These are phyloP conservation scores for Kluyveromyces sp. DNA, from an alignment of 1,139 yeast genomes.

Conservation along the genomic window DNA sequence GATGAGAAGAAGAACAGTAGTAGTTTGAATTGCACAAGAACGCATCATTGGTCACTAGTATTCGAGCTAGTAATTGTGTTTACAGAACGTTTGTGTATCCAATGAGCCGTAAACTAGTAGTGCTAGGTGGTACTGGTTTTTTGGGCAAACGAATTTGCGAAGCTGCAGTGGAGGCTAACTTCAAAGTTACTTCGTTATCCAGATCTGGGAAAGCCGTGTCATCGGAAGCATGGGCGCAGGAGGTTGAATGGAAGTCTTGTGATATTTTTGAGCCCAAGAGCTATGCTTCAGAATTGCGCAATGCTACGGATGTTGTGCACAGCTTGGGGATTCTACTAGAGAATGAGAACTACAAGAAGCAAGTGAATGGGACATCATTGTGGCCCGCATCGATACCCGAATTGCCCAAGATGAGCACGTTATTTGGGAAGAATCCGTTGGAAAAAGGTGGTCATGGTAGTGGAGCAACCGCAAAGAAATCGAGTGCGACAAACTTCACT, in stretches of 20 bases:
- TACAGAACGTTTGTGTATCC: no score
- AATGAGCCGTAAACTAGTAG: conserved; percentile 31
- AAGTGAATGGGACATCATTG: conserved; percentile 13
- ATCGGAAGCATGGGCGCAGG: conserved; percentile 42
- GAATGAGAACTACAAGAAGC: conserved; percentile 54
- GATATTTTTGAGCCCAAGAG: conserved; percentile 59
- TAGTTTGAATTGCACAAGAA: no score
- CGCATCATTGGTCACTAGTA: no score
- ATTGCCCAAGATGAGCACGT: no score
- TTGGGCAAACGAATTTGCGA: conserved; percentile 66
- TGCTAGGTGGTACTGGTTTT: conserved; percentile 85
- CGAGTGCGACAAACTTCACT: conserved; percentile 36
- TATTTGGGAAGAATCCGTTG: conserved; percentile 44
- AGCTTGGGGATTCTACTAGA: conserved; percentile 71
- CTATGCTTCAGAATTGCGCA: conserved; percentile 41
- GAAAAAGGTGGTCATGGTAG: conserved; percentile 9
- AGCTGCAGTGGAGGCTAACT: conserved; percentile 56
- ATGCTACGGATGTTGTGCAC: conserved; percentile 68
- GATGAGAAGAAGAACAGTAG: no score
- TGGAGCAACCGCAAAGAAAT: neutral
- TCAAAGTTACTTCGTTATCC: conserved; percentile 55
- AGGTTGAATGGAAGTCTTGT: conserved; percentile 64
- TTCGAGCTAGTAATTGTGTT: no score
- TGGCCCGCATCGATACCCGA: conserved; percentile 2
- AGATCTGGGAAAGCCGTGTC: conserved; percentile 45